A percentile compares a stretch with the other conserved stretches of the same genome.
Conservation (phyloP, 2,329 filamentous ascomycete genomes). For the Stemphylium vesicarium region DNA sequence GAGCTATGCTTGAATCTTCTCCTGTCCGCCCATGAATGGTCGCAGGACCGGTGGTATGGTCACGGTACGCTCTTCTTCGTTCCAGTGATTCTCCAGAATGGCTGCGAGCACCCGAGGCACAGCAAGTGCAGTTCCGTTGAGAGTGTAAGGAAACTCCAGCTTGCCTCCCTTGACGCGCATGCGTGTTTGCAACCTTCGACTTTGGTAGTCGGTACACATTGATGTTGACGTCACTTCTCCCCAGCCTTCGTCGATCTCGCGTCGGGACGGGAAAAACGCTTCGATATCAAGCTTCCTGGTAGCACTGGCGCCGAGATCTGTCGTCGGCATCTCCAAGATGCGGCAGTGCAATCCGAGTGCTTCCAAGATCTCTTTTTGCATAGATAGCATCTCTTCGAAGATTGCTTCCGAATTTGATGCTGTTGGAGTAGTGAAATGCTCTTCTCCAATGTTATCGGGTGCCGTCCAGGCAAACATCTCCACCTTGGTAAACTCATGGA, state of each 20-base stretch:
- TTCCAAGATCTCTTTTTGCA: slow-evolving; percentile 83
- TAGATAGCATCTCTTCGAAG: slow-evolving; percentile 84
- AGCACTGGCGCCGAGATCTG: slow-evolving; percentile 88
- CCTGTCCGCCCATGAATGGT: slow-evolving; percentile 75
- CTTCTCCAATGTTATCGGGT: slow-evolving; percentile 55
- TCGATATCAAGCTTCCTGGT: slow-evolving; percentile 91
- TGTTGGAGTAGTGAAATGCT: slow-evolving; percentile 39
- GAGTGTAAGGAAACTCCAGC: slow-evolving; percentile 80
- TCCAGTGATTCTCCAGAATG: slow-evolving; percentile 89
- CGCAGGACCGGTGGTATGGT: slow-evolving; percentile 78
- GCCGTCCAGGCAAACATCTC: slow-evolving; percentile 94
- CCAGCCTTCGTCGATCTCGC: slow-evolving; percentile 73
- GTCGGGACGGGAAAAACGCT: slow-evolving; percentile 86
- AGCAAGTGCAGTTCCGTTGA: slow-evolving; percentile 93
- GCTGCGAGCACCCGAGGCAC: slow-evolving; percentile 89
- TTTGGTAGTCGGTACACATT: slow-evolving; percentile 95
- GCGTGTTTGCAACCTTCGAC: slow-evolving; percentile 77
- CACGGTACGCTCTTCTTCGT: slow-evolving; percentile 71
- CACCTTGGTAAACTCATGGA: slow-evolving; percentile 98
- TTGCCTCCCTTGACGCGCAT: slow-evolving; percentile 62
- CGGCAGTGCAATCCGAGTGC: slow-evolving; percentile 83
- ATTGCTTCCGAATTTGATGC: slow-evolving; percentile 59
- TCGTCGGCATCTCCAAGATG: slow-evolving; percentile 88
- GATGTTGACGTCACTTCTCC: slow-evolving; percentile 92
- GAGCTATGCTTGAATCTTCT: slow-evolving; percentile 38